Conservation (phyloP, 805 yeast genomes). For the Lipomyces sp. region DNA sequence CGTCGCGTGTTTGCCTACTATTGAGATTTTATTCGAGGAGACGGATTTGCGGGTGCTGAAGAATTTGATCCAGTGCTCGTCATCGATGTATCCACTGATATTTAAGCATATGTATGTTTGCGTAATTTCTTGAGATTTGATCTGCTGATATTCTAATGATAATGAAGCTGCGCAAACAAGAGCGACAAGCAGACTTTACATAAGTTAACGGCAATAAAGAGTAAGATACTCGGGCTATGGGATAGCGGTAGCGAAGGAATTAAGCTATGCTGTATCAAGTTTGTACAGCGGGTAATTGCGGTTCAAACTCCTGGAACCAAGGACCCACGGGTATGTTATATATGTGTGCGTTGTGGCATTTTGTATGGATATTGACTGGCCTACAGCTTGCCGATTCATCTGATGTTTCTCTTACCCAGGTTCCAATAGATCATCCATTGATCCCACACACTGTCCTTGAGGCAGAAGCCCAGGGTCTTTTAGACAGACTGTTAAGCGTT, state of each 20-base stretch:
- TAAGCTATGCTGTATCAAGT: conserved; percentile 72
- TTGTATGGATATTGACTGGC: not conserved
- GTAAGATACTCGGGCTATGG: conserved; percentile 64
- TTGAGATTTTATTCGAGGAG: conserved; percentile 41
- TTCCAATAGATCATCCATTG: conserved; percentile 66
- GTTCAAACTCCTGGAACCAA: conserved; percentile 55
- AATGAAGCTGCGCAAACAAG: conserved; percentile 46
- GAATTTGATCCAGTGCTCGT: conserved; percentile 49
- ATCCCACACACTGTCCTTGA: conserved; percentile 61
- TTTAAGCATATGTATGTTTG: conserved; percentile 51
- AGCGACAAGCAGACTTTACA: conserved; percentile 57
- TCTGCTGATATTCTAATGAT: not conserved
- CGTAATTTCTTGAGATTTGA: conserved; percentile 1
- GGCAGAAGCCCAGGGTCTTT: conserved; percentile 69
- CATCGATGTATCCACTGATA: conserved; percentile 54
- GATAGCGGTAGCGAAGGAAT: conserved; percentile 53
- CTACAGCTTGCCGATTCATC: conserved; percentile 32
- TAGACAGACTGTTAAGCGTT: conserved; percentile 66
- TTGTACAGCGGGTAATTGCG: conserved; percentile 63
- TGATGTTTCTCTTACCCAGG: conserved; percentile 57
- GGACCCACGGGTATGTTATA: conserved; percentile 44
- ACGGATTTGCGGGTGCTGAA: conserved; percentile 43
- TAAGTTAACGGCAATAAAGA: conserved; percentile 59
- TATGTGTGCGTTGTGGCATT: too few species aligned
- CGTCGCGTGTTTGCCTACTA: conserved; percentile 41